These are phyloP conservation scores for Tribonema minus DNA, from an alignment of 108 stramenopile species.

Conservation along the genomic window DNA sequence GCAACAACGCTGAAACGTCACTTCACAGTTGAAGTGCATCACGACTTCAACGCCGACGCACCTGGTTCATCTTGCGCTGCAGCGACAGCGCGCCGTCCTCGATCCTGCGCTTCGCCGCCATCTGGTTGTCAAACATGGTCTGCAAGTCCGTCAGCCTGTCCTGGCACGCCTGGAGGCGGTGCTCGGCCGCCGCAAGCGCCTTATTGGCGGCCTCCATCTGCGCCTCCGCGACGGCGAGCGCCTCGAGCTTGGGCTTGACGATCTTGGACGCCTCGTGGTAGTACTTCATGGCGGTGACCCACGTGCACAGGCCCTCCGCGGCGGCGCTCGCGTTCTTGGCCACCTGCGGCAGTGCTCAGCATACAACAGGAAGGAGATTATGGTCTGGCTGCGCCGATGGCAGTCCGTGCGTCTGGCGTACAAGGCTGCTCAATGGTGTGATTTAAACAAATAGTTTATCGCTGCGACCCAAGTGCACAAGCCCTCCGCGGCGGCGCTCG, in stretches of 20 bases:
- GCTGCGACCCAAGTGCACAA: constrained; percentile 79
- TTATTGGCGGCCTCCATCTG: constrained; percentile 78
- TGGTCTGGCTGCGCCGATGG: too few relatives aligned
- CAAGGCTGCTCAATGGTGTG: too few relatives aligned
- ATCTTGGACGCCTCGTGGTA: constrained; percentile 86
- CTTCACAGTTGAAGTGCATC: too few relatives aligned
- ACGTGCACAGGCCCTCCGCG: constrained; percentile 80
- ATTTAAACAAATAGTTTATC: too few relatives aligned
- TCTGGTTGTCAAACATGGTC: constrained; percentile 72
- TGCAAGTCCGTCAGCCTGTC: constrained; percentile 69
- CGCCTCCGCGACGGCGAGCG: constrained; percentile 70
- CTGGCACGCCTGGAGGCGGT: constrained; percentile 63
- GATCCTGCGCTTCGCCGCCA: constrained; percentile 68
- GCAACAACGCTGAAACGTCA: too few relatives aligned
- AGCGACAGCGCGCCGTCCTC: constrained; percentile 72
- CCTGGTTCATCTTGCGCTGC: constrained; percentile 73
- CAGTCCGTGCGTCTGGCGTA: too few relatives aligned
- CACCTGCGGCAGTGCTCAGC: constrained; percentile 47
- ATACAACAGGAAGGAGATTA: constrained; percentile 32
- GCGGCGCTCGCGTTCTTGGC: constrained; percentile 79
- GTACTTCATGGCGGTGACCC: constrained; percentile 77
- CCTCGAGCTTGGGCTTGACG: constrained; percentile 88
- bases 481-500: constrained; percentile 77
- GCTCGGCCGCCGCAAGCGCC: constrained; percentile 69
- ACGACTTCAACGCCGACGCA: too few relatives aligned